Conservation (phyloP, 108 stramenopile genomes). For the Pseudonitzschia pungens region DNA sequence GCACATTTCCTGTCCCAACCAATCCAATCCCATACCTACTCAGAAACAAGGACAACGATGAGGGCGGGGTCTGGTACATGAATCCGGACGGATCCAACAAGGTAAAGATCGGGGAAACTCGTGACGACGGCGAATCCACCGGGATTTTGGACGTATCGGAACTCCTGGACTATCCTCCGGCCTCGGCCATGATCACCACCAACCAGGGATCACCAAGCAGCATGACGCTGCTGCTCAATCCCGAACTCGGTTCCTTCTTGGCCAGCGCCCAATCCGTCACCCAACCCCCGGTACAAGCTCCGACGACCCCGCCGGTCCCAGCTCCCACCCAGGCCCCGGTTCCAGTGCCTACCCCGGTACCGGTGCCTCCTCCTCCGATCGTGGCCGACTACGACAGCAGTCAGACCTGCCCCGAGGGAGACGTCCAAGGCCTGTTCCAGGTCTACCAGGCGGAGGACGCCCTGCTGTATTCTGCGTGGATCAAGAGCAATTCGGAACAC, state of each 20-base stretch:
- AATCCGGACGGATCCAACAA: constrained; percentile 23
- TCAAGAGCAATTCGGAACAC: not conserved
- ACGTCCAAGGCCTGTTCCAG: not conserved
- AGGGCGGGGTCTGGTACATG: constrained; percentile 24
- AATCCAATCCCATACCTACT: too few species aligned
- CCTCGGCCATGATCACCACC: constrained; percentile 8
- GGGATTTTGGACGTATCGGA: constrained; percentile 17
- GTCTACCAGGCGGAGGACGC: constrained; percentile 5
- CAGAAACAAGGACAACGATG: constrained; percentile 15
- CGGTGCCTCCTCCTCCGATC: not conserved
- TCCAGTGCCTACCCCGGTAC: not conserved
- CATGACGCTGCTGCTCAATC: constrained; percentile 21
- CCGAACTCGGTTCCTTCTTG: not conserved
- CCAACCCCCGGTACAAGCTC: not conserved
- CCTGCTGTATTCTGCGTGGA: not conserved
- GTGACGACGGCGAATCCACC: constrained; percentile 10
- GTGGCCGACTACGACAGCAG: too few species aligned
- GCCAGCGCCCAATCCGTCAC: not conserved
- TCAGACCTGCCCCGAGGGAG: not conserved
- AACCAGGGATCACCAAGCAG: constrained; percentile 2
- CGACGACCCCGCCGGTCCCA: too few species aligned
- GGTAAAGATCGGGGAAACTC: constrained; percentile 1
- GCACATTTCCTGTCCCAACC: too few species aligned
- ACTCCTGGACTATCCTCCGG: constrained; percentile 5
- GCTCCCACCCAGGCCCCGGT: too few species aligned